Evolutionary conservation across 2,329 filamentous ascomycete genomes (phyloP).

Genomic region (Ambrosiella beaveri): DNA sequence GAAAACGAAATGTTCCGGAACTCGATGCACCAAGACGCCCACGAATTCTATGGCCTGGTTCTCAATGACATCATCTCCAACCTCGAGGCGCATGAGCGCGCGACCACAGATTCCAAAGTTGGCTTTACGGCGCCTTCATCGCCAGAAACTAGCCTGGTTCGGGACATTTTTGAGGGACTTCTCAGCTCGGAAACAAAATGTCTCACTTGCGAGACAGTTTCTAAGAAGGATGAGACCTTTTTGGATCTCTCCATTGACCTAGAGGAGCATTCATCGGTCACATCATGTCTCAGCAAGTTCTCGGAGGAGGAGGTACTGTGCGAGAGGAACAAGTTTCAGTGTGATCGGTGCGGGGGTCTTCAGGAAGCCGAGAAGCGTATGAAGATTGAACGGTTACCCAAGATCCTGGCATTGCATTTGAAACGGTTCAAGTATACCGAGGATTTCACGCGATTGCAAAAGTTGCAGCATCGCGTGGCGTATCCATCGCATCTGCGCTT

Average conservation of each 20-base stretch:
- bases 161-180: constrained; percentile 89
- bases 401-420: constrained; percentile 77
- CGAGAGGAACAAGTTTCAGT: constrained; percentile 97
- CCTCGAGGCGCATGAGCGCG: constrained; percentile 59
- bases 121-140: background rate
- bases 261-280: constrained; percentile 88
- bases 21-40: constrained; percentile 94
- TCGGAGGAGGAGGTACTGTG: constrained; percentile 98
- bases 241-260: constrained; percentile 91
- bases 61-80: constrained; percentile 93
- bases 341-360: constrained; percentile 86
- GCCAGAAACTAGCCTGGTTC: constrained; percentile 54
- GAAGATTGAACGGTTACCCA: constrained; percentile 93
- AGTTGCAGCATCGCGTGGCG: constrained; percentile 89
- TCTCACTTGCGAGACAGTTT: constrained; percentile 87
- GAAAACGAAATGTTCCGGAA: constrained; percentile 97
- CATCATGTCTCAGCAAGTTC: constrained; percentile 85
- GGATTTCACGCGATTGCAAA: constrained; percentile 81
- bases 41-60: constrained; percentile 87
- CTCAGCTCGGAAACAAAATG: constrained; percentile 93
- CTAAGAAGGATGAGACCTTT: constrained; percentile 88
- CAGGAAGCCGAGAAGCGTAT: constrained; percentile 98
- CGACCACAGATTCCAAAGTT: background rate
- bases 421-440: constrained; percentile 99
- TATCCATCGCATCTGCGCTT: constrained; percentile 93